Evolutionary conservation across 2,329 filamentous ascomycete species (phyloP), one percentile per base, ranked within the genome.

Genomic region (Raffaelea ambrosiae): DNA sequence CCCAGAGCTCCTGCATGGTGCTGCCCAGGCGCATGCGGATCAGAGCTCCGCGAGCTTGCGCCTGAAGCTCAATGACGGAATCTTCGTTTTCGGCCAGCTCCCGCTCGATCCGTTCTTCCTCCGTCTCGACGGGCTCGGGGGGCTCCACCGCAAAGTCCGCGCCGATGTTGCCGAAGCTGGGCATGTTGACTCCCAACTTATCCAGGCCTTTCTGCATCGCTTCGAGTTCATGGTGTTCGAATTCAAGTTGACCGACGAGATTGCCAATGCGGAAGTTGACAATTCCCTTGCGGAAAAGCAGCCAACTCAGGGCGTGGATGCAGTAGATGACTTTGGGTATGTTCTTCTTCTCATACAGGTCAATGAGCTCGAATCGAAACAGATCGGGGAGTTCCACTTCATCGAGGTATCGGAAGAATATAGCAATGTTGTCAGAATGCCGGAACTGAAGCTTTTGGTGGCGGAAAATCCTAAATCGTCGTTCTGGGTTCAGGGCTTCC

Each of bases 251-350:
- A 31, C 93, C 93, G 48, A 98, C 88, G 40, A 98, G 74, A 59
- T 98, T 98, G 16, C 91, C 93, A 59, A 98, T 98, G 9, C 90
- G 83, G 65, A 98, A 97, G 60, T 90, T 85, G 36, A 97, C 86
- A 53, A 97, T 88, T 1, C 93, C 91, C 63, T 96, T 93, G 43
- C 93, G 84, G 66, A 88, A 96, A 11, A 98, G 74, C n/a, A 98
- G 75, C 89, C 91, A 98, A 63, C 91, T 97, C 18, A 98, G 72
- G 0, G 93, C 93, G 60, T 98, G 93, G 46, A 98, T 93, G 62
- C 93, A 98, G 69, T 98, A 95, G 53, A 98, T 98, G 62, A 97
- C 94, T 65, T 97, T 98, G 4, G 93, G 93, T 1, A 97, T 94
- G 59, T 98, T 98, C 69, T 98, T 98, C 73, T 97, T 98, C 67